Evolutionary conservation across 106 monocot genomes (phyloP).

Genomic region (Apostasia ramifera): DNA sequence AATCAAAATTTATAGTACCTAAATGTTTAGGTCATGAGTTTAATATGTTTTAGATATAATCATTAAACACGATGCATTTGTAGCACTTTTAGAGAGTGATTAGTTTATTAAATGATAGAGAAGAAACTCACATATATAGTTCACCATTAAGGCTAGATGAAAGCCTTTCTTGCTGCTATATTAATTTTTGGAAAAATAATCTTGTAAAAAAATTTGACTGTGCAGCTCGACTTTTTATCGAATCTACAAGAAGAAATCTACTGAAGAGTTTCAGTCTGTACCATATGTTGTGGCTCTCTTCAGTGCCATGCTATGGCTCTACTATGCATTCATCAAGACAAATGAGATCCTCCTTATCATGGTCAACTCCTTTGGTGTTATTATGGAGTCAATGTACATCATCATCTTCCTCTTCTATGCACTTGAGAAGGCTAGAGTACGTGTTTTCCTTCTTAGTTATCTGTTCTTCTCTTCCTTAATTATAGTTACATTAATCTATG

Average conservation of each 20-base stretch:
- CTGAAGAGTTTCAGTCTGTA: slow-evolving; percentile 45
- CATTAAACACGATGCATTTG: no score
- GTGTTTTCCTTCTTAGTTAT: no score
- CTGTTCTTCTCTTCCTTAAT: no score
- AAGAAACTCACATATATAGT: no score
- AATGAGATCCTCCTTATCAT: slow-evolving; percentile 37
- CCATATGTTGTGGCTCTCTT: slow-evolving; percentile 52
- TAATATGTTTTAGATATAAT: background rate
- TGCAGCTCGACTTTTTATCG: slow-evolving; percentile 49
- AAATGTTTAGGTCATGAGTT: background rate
- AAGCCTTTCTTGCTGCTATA: no score
- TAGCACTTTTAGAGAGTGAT: no score
- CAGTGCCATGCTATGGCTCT: slow-evolving; percentile 64
- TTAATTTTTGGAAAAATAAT: background rate
- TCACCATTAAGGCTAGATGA: no score
- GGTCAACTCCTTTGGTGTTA: slow-evolving; percentile 45
- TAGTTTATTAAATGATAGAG: no score
- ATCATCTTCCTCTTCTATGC: slow-evolving; percentile 38
- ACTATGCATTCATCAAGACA: slow-evolving; percentile 43
- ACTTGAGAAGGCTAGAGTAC: no score
- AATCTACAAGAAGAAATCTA: slow-evolving; percentile 34
- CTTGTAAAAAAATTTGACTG: background rate
- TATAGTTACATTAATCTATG: no score
- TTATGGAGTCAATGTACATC: slow-evolving; percentile 49
- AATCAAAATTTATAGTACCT: no score